Evolutionary conservation across 2,329 filamentous ascomycete species (phyloP).

Genomic region (Paracoccidioides brasiliensis): DNA sequence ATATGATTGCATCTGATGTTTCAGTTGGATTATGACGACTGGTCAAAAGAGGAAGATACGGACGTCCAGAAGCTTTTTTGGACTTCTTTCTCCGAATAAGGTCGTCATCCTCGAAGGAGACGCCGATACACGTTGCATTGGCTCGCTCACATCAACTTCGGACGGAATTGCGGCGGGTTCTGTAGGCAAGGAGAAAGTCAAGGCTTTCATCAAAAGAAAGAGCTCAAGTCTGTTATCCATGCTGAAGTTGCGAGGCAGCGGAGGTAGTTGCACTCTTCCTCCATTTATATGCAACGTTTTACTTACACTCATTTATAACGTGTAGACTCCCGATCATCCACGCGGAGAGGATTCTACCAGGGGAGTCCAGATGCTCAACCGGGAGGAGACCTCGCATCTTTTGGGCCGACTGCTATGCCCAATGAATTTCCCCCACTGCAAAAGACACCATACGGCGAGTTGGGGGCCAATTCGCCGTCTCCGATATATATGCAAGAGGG

Average conservation of each 20-base stretch:
- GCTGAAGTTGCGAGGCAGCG: slow-evolving; percentile 19
- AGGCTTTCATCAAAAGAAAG: slow-evolving; percentile 21
- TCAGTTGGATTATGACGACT: slow-evolving; percentile 12
- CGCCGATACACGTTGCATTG: slow-evolving; percentile 9
- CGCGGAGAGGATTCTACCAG: not conserved
- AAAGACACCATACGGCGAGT: not conserved
- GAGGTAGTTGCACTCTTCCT: slow-evolving; percentile 11
- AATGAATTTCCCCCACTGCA: not conserved
- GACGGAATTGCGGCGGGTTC: slow-evolving; percentile 7
- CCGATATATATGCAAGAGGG: not conserved
- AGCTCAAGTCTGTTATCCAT: slow-evolving; percentile 27
- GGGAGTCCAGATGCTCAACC: not conserved
- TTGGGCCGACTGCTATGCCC: not conserved
- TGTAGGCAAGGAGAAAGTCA: slow-evolving; percentile 17
- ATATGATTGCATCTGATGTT: not conserved
- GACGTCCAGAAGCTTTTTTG: slow-evolving; percentile 16
- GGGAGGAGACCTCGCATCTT: not conserved
- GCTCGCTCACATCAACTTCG: slow-evolving; percentile 18
- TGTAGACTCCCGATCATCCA: not conserved
- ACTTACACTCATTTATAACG: slow-evolving; percentile 2
- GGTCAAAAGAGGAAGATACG: slow-evolving; percentile 12
- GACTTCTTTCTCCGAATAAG: slow-evolving; percentile 15
- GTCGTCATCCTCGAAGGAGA: slow-evolving; percentile 8
- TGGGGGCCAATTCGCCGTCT: not conserved
- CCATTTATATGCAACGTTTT: not conserved